These are phyloP conservation scores for Pouteria campechiana DNA, from an alignment of 179 eudicot species.

Conservation along the genomic window DNA sequence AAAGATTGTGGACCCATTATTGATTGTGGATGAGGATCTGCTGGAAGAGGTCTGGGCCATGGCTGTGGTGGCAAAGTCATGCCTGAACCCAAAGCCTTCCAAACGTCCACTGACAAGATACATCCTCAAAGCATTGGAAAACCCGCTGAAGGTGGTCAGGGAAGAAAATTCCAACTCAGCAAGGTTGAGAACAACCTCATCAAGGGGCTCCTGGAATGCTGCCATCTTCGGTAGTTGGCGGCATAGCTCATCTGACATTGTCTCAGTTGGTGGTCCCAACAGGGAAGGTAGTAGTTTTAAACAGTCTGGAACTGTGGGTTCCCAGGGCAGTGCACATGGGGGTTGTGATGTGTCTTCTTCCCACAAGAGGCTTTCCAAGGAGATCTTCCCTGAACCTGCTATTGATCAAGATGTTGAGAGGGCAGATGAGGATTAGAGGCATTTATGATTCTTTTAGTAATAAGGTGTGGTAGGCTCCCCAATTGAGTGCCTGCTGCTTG, in stretches of 20 bases:
- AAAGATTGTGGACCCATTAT: slow-evolving; percentile 66
- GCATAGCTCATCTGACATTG: slow-evolving; percentile 47
- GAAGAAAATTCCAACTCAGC: slow-evolving; percentile 54
- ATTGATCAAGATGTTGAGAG: slow-evolving; percentile 39
- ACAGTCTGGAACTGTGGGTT: slow-evolving; percentile 48
- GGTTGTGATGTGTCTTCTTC: slow-evolving; percentile 43
- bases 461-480: no score
- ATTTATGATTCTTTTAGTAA: no score
- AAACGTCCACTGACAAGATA: slow-evolving; percentile 78
- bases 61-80: slow-evolving; percentile 77
- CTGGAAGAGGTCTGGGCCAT: slow-evolving; percentile 91
- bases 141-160: slow-evolving; percentile 80
- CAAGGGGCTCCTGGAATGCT: slow-evolving; percentile 67
- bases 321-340: slow-evolving; percentile 48
- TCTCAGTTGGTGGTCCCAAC: slow-evolving; percentile 8
- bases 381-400: slow-evolving; percentile 59
- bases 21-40: slow-evolving; percentile 68
- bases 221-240: slow-evolving; percentile 84
- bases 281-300: slow-evolving; percentile 34
- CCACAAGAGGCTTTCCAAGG: slow-evolving; percentile 42
- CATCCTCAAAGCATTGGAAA: slow-evolving; percentile 71
- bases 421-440: slow-evolving; percentile 28
- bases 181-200: slow-evolving; percentile 58
- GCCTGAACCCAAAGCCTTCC: slow-evolving; percentile 70
- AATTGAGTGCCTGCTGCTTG: no score